Conservation (phyloP, 805 yeast genomes). For the Yamadazyma phyllophila region DNA sequence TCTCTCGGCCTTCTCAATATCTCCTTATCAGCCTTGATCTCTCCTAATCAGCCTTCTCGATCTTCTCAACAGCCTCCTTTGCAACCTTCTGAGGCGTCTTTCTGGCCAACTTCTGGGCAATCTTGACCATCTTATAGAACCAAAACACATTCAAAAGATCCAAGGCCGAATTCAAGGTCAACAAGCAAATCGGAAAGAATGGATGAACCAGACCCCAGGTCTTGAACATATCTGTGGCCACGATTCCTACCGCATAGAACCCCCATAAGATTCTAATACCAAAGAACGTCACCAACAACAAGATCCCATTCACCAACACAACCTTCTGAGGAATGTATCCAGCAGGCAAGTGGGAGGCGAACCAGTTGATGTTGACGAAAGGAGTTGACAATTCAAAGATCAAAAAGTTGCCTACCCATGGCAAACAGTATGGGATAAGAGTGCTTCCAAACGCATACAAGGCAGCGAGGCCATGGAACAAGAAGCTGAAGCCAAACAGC, state of each 20-base stretch:
- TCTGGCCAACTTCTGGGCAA: constrained; percentile 57
- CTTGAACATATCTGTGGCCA: constrained; percentile 47
- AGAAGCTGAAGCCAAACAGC: constrained; percentile 77
- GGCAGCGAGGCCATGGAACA: constrained; percentile 83
- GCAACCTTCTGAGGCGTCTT: constrained; percentile 16
- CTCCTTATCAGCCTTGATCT: neutral
- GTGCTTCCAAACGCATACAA: constrained; percentile 65
- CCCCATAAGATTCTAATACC: constrained; percentile 85
- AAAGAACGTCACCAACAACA: constrained; percentile 70
- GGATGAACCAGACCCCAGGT: constrained; percentile 45
- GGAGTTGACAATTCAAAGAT: constrained; percentile 90
- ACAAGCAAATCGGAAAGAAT: constrained; percentile 48
- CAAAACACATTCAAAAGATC: constrained; percentile 73
- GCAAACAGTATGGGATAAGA: constrained; percentile 71
- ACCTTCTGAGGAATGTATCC: constrained; percentile 56
- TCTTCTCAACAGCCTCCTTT: constrained; percentile 16
- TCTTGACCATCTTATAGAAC: constrained; percentile 81
- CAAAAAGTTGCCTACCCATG: constrained; percentile 80
- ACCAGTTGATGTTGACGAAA: constrained; percentile 94
- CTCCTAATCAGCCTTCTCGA: neutral
- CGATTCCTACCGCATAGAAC: constrained; percentile 58
- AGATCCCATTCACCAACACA: constrained; percentile 67
- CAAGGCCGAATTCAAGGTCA: constrained; percentile 59
- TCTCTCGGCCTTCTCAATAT: neutral
- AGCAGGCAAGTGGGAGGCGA: constrained; percentile 70